Evolutionary conservation across 75 land plant species (phyloP), one percentile per base, ranked within the genome.

Genomic region (Adiantum capillusveneris): DNA sequence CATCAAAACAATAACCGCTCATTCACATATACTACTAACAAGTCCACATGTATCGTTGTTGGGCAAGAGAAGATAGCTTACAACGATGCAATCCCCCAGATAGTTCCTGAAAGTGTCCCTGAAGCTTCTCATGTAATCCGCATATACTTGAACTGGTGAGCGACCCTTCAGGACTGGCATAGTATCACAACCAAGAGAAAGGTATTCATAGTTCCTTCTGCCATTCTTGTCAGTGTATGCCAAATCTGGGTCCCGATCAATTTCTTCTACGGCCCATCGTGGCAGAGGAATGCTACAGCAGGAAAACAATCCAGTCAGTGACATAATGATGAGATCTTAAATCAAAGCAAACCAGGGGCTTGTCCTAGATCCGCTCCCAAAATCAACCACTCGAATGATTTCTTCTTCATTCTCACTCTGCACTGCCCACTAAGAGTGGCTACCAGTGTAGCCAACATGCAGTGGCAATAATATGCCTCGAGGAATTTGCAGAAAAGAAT

Each of bases 41-140:
- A 19, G 13, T 11, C 57, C 26, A 56, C 22, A 56, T 25, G 26
- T 18, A 28, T 30, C 14, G 29, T 9, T 21, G 18, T 11, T 14
- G n/a, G 29, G 18, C 13, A 29, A 9, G 27, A 25, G 26, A 28
- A n/a, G n/a, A 18, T 16, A 9, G 53, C 69, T 70, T 80, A 82
- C 97, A 70, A 64, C 74, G 29, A 92, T 87, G 62, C 61, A 68
- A 9, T 62, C 71, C 19, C 97, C 97, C 7, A 92, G 50, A 21
- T 67, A 73, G 28, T 87, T 82, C 29, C 50, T 63, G 72, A 92
- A 92, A 14, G 63, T 64, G 3, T 83, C 83, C 12, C 79, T 73
- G 79, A 93, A 93, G 62, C 90, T 85, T 28, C 76, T 75, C 95
- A 93, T 88, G 66, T 44, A 93, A 53, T 93, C 98, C 1, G 87